Evolutionary conservation across 257 asterid species (phyloP).

Genomic region (Nicotiana noctiflora): DNA sequence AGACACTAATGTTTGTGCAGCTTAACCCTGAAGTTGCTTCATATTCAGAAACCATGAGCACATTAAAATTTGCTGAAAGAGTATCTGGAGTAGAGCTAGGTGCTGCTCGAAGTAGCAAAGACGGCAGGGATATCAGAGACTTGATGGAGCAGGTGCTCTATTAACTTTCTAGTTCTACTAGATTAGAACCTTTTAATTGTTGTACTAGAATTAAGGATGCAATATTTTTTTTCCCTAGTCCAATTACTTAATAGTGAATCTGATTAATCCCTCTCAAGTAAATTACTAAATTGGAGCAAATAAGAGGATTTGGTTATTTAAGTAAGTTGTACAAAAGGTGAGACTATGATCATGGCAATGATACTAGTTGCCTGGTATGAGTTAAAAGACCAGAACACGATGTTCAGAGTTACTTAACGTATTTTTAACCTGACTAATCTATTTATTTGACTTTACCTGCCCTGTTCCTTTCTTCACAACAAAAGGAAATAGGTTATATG

Average conservation of each 20-base stretch:
- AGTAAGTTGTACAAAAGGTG: neutral
- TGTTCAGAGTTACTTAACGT: neutral
- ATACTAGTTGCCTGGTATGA: neutral
- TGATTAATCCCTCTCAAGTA: neutral
- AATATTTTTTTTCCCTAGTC: neutral
- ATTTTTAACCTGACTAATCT: neutral
- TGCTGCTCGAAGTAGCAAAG: constrained; percentile 92
- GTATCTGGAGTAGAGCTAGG: constrained; percentile 97
- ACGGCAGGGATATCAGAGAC: constrained; percentile 72
- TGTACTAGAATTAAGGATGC: neutral
- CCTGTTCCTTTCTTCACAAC: neutral
- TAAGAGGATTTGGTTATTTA: neutral
- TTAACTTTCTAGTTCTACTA: neutral
- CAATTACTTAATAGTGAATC: neutral
- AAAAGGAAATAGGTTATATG: neutral
- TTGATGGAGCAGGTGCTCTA: constrained; percentile 80
- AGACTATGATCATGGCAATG: neutral
- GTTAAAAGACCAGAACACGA: neutral
- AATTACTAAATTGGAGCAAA: neutral
- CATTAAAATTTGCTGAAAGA: constrained; percentile 96
- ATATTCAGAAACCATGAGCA: constrained; percentile 52
- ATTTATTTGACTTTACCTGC: neutral
- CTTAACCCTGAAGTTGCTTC: constrained; percentile 78
- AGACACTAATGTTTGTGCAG: constrained; percentile 98
- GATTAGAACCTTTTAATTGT: neutral